Percentiles rank a stretch among this genome's conserved stretches.
Evolutionary conservation across 768 basidiomycete genomes (phyloP).

Genomic region (Multifurca ochricompacta): DNA sequence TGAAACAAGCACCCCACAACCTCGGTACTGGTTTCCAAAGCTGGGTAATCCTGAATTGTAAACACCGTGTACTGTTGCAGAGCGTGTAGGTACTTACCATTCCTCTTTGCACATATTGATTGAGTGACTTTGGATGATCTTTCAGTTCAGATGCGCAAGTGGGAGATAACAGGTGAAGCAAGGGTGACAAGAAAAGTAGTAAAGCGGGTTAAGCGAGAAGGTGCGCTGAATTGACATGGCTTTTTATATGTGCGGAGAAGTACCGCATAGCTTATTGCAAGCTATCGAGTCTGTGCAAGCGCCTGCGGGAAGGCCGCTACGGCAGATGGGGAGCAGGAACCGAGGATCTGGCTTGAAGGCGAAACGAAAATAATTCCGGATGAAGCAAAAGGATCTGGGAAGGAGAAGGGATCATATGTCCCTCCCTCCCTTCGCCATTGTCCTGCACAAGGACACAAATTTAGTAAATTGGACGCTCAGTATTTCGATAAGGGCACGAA

Average conservation of each 20-base stretch:
- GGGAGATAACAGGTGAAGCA: background rate
- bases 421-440: background rate
- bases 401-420: conserved; percentile 10
- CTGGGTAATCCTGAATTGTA: conserved; percentile 1
- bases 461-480: conserved; percentile 2
- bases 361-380: conserved; percentile 10
- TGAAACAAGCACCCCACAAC: conserved; percentile 17
- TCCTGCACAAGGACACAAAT: background rate
- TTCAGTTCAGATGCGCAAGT: background rate
- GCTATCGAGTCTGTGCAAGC: conserved; percentile 6
- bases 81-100: conserved; percentile 9
- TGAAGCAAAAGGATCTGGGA: conserved; percentile 7
- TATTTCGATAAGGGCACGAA: background rate
- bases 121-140: background rate
- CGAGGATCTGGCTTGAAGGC: conserved; percentile 10
- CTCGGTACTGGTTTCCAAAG: conserved; percentile 21
- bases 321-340: conserved; percentile 16
- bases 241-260: conserved; percentile 14
- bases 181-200: background rate
- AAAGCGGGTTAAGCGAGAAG: background rate
- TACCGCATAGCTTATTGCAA: conserved; percentile 13
- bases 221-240: background rate
- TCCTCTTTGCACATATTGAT: conserved; percentile 20
- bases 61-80: background rate
- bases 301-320: conserved; percentile 16